Evolutionary conservation across 2,329 filamentous ascomycete species (phyloP).

Genomic region (Botrytis paeoniae): DNA sequence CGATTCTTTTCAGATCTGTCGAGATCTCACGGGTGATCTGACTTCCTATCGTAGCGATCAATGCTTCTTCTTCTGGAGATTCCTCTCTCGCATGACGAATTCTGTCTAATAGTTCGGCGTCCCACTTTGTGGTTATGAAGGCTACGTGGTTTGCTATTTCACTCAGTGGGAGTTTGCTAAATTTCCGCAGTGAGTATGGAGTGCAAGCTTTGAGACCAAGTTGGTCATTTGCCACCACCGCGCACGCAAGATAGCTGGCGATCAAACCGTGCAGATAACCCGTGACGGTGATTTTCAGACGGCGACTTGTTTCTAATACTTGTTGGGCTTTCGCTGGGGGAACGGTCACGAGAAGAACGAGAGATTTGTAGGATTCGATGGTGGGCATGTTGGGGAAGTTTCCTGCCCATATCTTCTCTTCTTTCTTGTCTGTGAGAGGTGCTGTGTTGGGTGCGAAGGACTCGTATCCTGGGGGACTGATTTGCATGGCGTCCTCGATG

Average conservation of each 20-base stretch:
- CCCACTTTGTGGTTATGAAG: conserved; percentile 20
- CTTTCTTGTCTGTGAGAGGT: background rate
- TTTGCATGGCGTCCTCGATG: conserved; percentile 21
- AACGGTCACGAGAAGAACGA: conserved; percentile 16
- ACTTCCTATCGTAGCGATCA: conserved; percentile 18
- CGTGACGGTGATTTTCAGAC: conserved; percentile 26
- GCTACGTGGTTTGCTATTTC: conserved; percentile 32
- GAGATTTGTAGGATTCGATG: conserved; percentile 4
- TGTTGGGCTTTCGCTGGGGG: background rate
- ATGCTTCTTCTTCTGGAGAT: conserved; percentile 15
- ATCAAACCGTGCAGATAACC: conserved; percentile 29
- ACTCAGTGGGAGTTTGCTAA: conserved; percentile 20
- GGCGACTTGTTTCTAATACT: conserved; percentile 18
- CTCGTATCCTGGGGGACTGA: background rate
- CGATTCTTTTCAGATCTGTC: conserved; percentile 18
- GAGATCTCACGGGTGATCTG: conserved; percentile 22
- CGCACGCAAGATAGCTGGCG: conserved; percentile 23
- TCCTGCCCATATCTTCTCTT: conserved; percentile 4
- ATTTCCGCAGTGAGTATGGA: conserved; percentile 29
- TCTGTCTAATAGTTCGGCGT: background rate
- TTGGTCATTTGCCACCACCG: conserved; percentile 6
- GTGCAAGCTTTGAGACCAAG: conserved; percentile 20
- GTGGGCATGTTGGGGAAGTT: conserved; percentile 8
- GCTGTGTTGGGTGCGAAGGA: background rate
- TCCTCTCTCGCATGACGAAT: conserved; percentile 14